These are phyloP conservation scores for Aureobasidium leucospermi DNA, from an alignment of 2,329 filamentous ascomycete species.

Conservation along the genomic window DNA sequence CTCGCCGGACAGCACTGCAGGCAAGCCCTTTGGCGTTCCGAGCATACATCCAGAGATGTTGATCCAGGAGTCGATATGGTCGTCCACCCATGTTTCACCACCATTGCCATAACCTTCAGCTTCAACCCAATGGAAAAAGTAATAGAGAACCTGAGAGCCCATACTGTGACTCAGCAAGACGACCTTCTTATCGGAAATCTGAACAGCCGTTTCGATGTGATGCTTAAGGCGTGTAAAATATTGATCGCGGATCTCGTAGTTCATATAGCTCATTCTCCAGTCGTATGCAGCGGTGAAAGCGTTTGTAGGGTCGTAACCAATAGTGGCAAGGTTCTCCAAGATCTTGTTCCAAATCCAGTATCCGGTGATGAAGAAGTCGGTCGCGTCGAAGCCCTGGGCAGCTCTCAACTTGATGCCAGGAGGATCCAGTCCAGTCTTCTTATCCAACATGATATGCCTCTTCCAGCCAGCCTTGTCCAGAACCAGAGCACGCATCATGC, in stretches of 20 bases:
- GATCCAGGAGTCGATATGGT: slow-evolving; percentile 88
- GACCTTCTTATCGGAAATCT: slow-evolving; percentile 69
- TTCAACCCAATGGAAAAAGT: slow-evolving; percentile 77
- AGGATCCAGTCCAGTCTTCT: slow-evolving; percentile 82
- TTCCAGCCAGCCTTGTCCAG: slow-evolving; percentile 94
- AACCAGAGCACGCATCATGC: slow-evolving; percentile 93
- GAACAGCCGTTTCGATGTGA: slow-evolving; percentile 77
- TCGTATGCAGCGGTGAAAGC: slow-evolving; percentile 69
- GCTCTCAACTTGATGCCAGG: slow-evolving; percentile 83
- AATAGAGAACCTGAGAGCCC: slow-evolving; percentile 92
- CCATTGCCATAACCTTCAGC: slow-evolving; percentile 69
- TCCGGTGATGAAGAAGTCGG: slow-evolving; percentile 81
- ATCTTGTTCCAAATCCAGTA: slow-evolving; percentile 99
- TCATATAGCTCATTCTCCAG: slow-evolving; percentile 85
- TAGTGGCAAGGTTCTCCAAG: slow-evolving; percentile 87
- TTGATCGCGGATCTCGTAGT: slow-evolving; percentile 82
- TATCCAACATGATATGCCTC: slow-evolving; percentile 93
- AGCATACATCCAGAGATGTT: slow-evolving; percentile 98
- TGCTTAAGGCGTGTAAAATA: slow-evolving; percentile 89
- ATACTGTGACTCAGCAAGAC: slow-evolving; percentile 91
- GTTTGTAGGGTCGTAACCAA: slow-evolving; percentile 87
- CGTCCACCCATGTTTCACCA: slow-evolving; percentile 82
- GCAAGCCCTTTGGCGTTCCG: slow-evolving; percentile 82
- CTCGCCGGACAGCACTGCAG: slow-evolving; percentile 86
- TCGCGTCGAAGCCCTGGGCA: slow-evolving; percentile 93